Base-by-base conservation (phyloP, 345 rosid genomes). In the Draba incana region DNA sequence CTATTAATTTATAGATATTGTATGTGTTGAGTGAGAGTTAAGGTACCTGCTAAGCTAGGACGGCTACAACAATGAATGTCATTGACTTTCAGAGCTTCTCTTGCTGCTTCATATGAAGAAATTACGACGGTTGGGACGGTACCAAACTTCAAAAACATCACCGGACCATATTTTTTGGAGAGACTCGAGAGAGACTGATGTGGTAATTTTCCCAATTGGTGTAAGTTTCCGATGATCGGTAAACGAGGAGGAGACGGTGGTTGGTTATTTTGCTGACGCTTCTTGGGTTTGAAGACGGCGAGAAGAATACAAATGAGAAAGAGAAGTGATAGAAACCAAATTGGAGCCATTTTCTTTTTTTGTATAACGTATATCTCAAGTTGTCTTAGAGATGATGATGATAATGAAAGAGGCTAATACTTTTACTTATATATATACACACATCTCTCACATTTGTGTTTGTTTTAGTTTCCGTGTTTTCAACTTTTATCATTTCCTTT, bases 141-240 rank as follows among this genome's bases (percentile, higher is more conserved):
- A 2, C 81, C 78, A 12, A 77, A 62, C 58, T 74, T 66, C 14
- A 78, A 38, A 20, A 66, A 56, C 75, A 81, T 67, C 4, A 77
- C 79, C 1, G 77, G 70, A 16, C 79, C 84, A 1, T 80, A 67
- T 49, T 35, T 28, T 43, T 35, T 42, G 27, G 81, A 74, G 15
- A 81, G 77, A 10, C 15, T 55, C 66, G 69, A 64, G 23, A 81
- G 57, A 37, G 84, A 70, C 13, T 63, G 74, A 47, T 80, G 84
- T 16, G 81, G 69, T n/a, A 75, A 49, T 23, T 30, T 46, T 24
- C 70, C 62, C 5, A 78, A 41, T 58, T 78, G 82, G 60, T 64
- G 78, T 31, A 81, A 62, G 61, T 81, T 78, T 45, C 82, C 84
- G 25, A 76, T 24, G 53, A 78, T 11, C 1, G 84, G 84, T 37